Evolutionary conservation across 2,329 filamentous ascomycete genomes (phyloP).

Genomic region (Verticillium klebahnii): DNA sequence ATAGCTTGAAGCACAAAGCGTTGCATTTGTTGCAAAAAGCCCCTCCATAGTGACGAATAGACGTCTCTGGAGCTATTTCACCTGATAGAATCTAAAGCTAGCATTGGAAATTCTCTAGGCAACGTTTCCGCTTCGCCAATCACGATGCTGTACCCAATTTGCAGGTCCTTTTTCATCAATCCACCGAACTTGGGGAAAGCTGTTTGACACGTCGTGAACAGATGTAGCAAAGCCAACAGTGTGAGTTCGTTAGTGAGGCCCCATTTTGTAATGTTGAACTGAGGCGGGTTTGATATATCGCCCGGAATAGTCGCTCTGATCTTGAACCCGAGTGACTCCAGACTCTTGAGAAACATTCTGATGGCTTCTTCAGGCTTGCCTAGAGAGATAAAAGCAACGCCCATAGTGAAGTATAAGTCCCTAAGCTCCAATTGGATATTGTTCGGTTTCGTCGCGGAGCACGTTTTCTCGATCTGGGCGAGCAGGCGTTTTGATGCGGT

Average conservation of each 20-base stretch:
- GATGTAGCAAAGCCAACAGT: slow-evolving; percentile 9
- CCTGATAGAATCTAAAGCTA: neutral
- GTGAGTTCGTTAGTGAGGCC: slow-evolving; percentile 9
- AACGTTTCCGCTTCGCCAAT: slow-evolving; percentile 17
- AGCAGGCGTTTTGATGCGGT: slow-evolving; percentile 12
- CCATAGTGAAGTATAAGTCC: slow-evolving; percentile 14
- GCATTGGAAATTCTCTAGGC: neutral
- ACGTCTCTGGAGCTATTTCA: too few relatives aligned
- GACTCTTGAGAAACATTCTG: slow-evolving; percentile 19
- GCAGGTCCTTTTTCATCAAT: slow-evolving; percentile 13
- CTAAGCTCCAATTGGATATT: slow-evolving; percentile 15
- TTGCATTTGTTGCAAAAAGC: too few relatives aligned
- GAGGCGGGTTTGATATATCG: neutral
- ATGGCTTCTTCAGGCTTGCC: slow-evolving; percentile 9
- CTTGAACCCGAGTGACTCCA: slow-evolving; percentile 21
- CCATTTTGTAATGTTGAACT: slow-evolving; percentile 18
- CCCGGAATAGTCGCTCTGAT: slow-evolving; percentile 11
- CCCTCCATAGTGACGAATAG: too few relatives aligned
- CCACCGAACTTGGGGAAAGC: slow-evolving; percentile 17
- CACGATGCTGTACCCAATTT: slow-evolving; percentile 17
- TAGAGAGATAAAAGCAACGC: neutral
- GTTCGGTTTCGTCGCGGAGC: slow-evolving; percentile 6
- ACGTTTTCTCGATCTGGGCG: slow-evolving; percentile 16
- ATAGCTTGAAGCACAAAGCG: too few relatives aligned
- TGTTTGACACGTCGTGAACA: slow-evolving; percentile 12